Percentiles rank a stretch among this genome's conserved stretches.
These are phyloP conservation scores for Fusarium aywerte DNA, from an alignment of 2,329 filamentous ascomycete species.

Conservation along the genomic window DNA sequence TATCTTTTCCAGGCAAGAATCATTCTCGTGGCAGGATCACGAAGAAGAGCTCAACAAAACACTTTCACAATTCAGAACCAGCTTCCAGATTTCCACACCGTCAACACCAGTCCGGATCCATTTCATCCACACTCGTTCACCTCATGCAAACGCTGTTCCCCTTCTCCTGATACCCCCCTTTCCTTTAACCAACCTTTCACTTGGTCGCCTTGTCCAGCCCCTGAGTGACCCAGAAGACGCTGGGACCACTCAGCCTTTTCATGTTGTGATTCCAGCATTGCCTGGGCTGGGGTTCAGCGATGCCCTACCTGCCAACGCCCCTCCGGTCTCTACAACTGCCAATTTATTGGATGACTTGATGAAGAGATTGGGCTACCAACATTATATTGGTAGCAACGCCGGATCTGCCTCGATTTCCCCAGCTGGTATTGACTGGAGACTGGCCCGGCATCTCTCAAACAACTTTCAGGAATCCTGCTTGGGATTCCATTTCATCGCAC, in stretches of 20 bases:
- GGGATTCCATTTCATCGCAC: constrained; percentile 70
- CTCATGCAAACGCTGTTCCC: constrained; percentile 65
- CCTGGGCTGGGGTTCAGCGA: constrained; percentile 76
- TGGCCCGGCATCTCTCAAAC: constrained; percentile 61
- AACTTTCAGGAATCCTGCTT: constrained; percentile 62
- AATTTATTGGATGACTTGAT: constrained; percentile 68
- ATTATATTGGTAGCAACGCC: constrained; percentile 67
- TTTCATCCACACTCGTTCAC: constrained; percentile 70
- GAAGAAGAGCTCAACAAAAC: constrained; percentile 67
- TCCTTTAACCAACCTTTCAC: constrained; percentile 71
- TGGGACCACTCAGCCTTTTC: constrained; percentile 63
- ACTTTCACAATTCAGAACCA: constrained; percentile 73
- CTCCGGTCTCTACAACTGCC: constrained; percentile 64
- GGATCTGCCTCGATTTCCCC: constrained; percentile 59
- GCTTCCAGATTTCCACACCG: constrained; percentile 56
- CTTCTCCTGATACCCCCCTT: constrained; percentile 73
- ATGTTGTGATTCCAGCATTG: constrained; percentile 73
- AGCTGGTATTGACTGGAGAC: constrained; percentile 63
- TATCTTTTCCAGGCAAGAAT: constrained; percentile 64
- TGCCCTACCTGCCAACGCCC: constrained; percentile 61
- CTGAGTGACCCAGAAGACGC: constrained; percentile 64
- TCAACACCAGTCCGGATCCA: constrained; percentile 65
- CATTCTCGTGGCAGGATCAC: constrained; percentile 71
- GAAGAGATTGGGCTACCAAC: constrained; percentile 66
- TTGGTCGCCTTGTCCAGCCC: constrained; percentile 64